phyloP scores from a whole-genome alignment of 2,329 filamentous ascomycete genomes.

The Catunica adiposa region DNA sequence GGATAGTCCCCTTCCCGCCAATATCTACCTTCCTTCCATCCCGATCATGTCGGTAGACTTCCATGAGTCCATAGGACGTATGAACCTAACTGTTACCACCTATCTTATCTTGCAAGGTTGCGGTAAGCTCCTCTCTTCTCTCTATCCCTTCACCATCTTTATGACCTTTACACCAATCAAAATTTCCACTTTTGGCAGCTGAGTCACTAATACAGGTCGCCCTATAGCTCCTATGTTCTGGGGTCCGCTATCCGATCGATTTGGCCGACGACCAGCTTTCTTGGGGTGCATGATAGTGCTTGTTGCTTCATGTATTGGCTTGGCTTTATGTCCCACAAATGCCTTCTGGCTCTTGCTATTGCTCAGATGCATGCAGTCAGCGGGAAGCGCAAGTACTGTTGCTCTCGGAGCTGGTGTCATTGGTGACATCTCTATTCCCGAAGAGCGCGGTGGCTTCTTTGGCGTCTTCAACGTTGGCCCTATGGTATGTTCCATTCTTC shows the following conservation, averaged over 20 bases:
- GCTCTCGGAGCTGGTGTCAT: slow-evolving; percentile 22
- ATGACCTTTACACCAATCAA: not conserved
- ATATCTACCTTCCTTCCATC: slow-evolving; percentile 23
- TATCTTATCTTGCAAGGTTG: slow-evolving; percentile 22
- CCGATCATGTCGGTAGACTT: slow-evolving; percentile 20
- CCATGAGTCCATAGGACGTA: slow-evolving; percentile 18
- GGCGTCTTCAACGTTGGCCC: slow-evolving; percentile 22
- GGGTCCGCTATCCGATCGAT: slow-evolving; percentile 22
- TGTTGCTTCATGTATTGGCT: slow-evolving; percentile 20
- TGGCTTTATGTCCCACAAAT: slow-evolving; percentile 20
- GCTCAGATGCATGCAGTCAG: slow-evolving; percentile 20
- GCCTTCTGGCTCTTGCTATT: slow-evolving; percentile 22
- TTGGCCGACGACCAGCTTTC: slow-evolving; percentile 20
- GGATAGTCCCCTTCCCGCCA: slow-evolving; percentile 21
- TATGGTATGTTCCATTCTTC: slow-evolving; percentile 16
- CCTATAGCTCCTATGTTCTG: slow-evolving; percentile 21
- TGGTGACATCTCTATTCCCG: slow-evolving; percentile 21
- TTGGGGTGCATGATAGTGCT: slow-evolving; percentile 20
- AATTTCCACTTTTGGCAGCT: not conserved
- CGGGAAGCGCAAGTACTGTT: slow-evolving; percentile 23
- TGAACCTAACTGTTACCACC: slow-evolving; percentile 22
- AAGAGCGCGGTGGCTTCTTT: slow-evolving; percentile 22
- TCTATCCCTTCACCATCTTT: not conserved
- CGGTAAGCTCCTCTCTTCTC: not conserved
- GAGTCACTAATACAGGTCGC: not conserved